phyloP scores from a whole-genome alignment of 192 early-diverging fungal species.

The Backusella circina region DNA sequence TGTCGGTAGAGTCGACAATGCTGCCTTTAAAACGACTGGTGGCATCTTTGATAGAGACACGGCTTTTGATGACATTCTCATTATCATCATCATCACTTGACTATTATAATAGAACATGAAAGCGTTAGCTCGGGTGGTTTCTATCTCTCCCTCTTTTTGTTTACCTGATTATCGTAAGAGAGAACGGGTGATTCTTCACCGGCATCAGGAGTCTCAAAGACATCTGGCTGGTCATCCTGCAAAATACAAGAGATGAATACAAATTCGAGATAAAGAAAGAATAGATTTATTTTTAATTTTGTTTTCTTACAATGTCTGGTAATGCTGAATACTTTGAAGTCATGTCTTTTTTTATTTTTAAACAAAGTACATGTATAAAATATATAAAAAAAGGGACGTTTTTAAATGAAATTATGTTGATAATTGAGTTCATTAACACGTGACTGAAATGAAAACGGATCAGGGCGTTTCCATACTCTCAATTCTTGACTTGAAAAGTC shows the following conservation, averaged over 20 bases:
- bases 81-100: constrained; percentile 49
- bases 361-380: background rate
- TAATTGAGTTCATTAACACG: background rate
- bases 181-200: constrained; percentile 8
- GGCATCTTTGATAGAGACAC: constrained; percentile 53
- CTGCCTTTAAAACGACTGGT: constrained; percentile 53
- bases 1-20: constrained; percentile 44
- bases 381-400: background rate
- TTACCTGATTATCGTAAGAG: constrained; percentile 32
- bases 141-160: too few species aligned
- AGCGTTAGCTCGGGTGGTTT: too few species aligned
- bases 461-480: background rate
- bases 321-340: constrained; percentile 17
- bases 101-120: too few species aligned
- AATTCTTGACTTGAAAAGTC: background rate
- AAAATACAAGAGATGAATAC: background rate
- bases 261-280: background rate
- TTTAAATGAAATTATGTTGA: background rate
- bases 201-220: constrained; percentile 78
- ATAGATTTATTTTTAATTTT: too few species aligned
- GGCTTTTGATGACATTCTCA: constrained; percentile 54
- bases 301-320: constrained; percentile 17
- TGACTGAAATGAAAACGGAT: background rate
- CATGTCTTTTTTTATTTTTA: background rate
- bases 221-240: constrained; percentile 76